Conservation (phyloP, 2,329 filamentous ascomycete genomes). For the Fusarium robinianum region DNA sequence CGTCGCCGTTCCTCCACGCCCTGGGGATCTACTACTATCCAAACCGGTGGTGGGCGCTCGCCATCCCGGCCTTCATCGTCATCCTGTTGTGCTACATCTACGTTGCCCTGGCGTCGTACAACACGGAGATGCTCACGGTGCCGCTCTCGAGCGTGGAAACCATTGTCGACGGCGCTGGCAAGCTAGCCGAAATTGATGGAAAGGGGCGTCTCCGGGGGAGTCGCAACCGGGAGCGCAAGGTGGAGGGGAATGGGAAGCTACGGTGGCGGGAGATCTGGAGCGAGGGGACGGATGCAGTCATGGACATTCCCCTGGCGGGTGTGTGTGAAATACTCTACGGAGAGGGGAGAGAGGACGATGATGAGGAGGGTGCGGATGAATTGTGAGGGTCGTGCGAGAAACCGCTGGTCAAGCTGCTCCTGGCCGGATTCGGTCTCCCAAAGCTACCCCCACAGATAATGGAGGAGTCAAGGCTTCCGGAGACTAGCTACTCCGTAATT, state of each 20-base stretch:
- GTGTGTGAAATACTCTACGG: slow-evolving; percentile 96
- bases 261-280: slow-evolving; percentile 88
- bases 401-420: no score
- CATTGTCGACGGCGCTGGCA: slow-evolving; percentile 86
- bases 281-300: slow-evolving; percentile 91
- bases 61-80: slow-evolving; percentile 87
- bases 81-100: slow-evolving; percentile 92
- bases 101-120: slow-evolving; percentile 87
- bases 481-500: no score
- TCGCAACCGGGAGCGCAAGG: slow-evolving; percentile 44
- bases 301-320: slow-evolving; percentile 94
- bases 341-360: slow-evolving; percentile 47
- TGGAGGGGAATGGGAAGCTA: slow-evolving; percentile 45
- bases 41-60: slow-evolving; percentile 96
- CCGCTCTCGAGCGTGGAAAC: slow-evolving; percentile 81
- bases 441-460: no score
- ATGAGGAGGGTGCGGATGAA: slow-evolving; percentile 25
- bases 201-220: slow-evolving; percentile 59
- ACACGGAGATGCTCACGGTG: slow-evolving; percentile 85
- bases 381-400: background rate
- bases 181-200: slow-evolving; percentile 79
- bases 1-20: slow-evolving; percentile 87
- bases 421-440: no score
- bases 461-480: no score
- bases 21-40: slow-evolving; percentile 97